Evolutionary conservation across 306 rosid genomes (phyloP), one percentile per base, ranked within the genome.

Genomic region (Astragalus membranaceus): DNA sequence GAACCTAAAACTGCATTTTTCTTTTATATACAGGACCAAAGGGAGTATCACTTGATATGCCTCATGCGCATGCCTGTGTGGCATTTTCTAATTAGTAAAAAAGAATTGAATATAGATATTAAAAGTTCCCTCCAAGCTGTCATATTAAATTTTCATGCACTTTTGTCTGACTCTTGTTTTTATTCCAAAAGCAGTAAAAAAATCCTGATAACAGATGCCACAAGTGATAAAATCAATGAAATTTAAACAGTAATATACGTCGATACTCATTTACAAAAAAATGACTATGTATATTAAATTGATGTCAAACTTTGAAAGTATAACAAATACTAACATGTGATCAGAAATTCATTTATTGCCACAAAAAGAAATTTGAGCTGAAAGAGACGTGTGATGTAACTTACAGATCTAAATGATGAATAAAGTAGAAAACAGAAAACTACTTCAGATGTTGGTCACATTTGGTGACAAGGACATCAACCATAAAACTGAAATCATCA

Each of bases 401-500:
- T 48, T 73, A 73, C 32, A 63, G 39, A 70, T 41, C 53, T 52
- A 49, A 43, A 58, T 37, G 10, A 69, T 61, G 60, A 60, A 61
- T 26, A 68, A n/a, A 72, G 15, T 35, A 3, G 13, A 60, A 47
- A 54, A 57, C 23, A 75, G 63, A 35, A 72, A 41, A 49, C 69
- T 10, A 67, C 29, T 61, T 61, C 73, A 68, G 64, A 67, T 61
- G 68, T 54, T 42, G 59, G 58, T 56, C 69, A 50, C 80, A 75
- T 50, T 74, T 66, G 63, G 61, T 9, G 39, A 60, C 70, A 57
- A 44, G 68, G 20, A 44, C 29, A 37, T 43, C 70, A 72, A 36
- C 77, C 35, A 42, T 14, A 73, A 59, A 81, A 76, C 30, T 59
- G 32, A 76, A 77, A 66, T 44, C 58, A 47, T 58, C 51, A 61